Evolutionary conservation across 2,329 filamentous ascomycete genomes (phyloP).

Genomic region (Basipetospora chlamydospora): DNA sequence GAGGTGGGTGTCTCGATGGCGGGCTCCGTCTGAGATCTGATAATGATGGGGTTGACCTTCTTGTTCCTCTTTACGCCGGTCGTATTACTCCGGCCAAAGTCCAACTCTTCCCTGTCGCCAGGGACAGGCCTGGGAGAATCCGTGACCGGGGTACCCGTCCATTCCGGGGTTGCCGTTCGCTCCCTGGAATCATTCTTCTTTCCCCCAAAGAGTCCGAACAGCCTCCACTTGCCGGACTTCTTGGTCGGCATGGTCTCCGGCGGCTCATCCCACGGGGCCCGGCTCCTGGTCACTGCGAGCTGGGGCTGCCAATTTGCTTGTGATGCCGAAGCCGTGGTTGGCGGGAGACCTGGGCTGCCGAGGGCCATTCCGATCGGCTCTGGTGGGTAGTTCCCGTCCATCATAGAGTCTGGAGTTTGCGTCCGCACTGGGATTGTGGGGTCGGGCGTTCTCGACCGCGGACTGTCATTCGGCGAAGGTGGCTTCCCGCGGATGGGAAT

Average conservation of each 20-base stretch:
- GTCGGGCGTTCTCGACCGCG: conserved; percentile 17
- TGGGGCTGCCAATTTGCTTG: conserved; percentile 6
- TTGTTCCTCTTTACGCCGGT: conserved; percentile 18
- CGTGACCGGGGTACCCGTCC: too few relatives aligned
- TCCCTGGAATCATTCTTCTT: conserved; percentile 2
- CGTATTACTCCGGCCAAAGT: conserved; percentile 19
- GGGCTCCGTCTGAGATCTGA: conserved; percentile 28
- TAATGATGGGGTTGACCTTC: conserved; percentile 28
- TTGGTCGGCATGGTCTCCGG: conserved; percentile 1
- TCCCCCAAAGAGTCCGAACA: conserved; percentile 7
- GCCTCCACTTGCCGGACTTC: conserved; percentile 8
- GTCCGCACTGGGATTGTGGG: conserved; percentile 22
- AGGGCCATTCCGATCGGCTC: conserved; percentile 56
- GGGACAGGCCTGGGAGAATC: too few relatives aligned
- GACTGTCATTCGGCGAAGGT: conserved; percentile 28
- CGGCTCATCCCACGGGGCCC: conserved; percentile 3
- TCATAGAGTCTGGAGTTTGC: conserved; percentile 26
- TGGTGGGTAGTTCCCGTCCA: conserved; percentile 14
- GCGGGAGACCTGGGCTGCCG: conserved; percentile 41
- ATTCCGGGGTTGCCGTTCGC: background rate
- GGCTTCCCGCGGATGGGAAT: conserved; percentile 25
- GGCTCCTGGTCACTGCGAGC: background rate
- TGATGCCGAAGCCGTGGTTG: background rate
- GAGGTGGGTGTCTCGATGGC: background rate
- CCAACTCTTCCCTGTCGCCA: too few relatives aligned